Percentiles rank a stretch among this genome's conserved stretches.
Evolutionary conservation across 176 grass and related monocot genomes (phyloP).

Genomic region (Hordeum marinum): DNA sequence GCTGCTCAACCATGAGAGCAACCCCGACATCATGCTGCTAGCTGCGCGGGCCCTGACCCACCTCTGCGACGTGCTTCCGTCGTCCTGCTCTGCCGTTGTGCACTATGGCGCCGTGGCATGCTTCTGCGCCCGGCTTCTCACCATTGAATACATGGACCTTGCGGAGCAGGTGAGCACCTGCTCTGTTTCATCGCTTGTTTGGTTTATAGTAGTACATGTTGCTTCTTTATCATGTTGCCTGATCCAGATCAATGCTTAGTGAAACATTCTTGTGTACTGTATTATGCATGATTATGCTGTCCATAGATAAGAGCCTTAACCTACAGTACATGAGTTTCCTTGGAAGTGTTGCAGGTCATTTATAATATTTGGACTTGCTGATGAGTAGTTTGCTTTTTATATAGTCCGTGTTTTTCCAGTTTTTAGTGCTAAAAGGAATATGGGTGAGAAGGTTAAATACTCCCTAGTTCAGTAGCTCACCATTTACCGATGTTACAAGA

Average conservation of each 20-base stretch:
- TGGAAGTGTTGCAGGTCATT: background rate
- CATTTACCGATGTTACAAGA: background rate
- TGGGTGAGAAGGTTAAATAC: background rate
- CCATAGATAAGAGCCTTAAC: background rate
- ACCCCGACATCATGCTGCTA: slow-evolving; percentile 84
- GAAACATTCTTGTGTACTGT: background rate
- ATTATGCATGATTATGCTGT: background rate
- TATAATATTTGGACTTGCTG: background rate
- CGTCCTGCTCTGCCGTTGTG: slow-evolving; percentile 78
- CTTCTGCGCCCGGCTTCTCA: slow-evolving; percentile 82
- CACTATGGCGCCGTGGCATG: slow-evolving; percentile 81
- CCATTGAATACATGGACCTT: slow-evolving; percentile 93
- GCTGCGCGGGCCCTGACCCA: slow-evolving; percentile 74
- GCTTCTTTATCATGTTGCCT: slow-evolving; percentile 9
- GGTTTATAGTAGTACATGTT: background rate
- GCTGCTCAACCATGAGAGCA: slow-evolving; percentile 71
- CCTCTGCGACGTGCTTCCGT: slow-evolving; percentile 68
- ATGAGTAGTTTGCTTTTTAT: background rate
- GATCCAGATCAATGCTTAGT: background rate
- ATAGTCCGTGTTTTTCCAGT: background rate
- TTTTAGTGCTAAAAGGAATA: background rate
- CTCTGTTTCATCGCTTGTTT: background rate
- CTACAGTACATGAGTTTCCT: background rate
- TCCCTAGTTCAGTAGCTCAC: background rate
- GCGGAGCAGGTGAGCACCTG: slow-evolving; percentile 61